phyloP scores from a whole-genome alignment of 2,329 filamentous ascomycete species.

The Aphanocladium album region DNA sequence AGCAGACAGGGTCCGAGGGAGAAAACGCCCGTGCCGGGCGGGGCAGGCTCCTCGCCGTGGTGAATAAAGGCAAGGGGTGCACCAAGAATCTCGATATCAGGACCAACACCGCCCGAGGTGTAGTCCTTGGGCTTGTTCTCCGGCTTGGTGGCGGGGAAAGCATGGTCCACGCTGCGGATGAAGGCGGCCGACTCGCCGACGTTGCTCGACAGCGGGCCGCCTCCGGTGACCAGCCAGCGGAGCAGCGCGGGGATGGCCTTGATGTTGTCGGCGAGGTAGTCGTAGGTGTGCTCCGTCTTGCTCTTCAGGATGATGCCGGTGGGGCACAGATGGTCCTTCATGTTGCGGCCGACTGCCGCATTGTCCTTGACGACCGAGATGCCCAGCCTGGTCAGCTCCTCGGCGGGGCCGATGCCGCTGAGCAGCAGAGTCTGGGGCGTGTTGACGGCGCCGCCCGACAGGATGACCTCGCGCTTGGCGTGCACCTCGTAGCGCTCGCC shows the following conservation, averaged over 20 bases:
- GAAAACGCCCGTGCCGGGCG: constrained; percentile 10
- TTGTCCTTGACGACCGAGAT: constrained; percentile 51
- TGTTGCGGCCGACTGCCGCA: constrained; percentile 57
- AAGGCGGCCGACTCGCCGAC: constrained; percentile 17
- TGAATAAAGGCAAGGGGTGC: constrained; percentile 17
- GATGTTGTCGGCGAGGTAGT: constrained; percentile 15
- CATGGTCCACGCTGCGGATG: constrained; percentile 16
- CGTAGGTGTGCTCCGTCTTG: constrained; percentile 14
- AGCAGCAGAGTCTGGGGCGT: constrained; percentile 40
- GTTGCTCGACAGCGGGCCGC: constrained; percentile 18
- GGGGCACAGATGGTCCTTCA: constrained; percentile 23
- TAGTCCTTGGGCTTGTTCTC: constrained; percentile 15
- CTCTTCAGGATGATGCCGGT: constrained; percentile 15
- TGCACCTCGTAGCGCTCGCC: constrained; percentile 20
- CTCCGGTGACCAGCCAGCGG: constrained; percentile 16
- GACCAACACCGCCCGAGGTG: constrained; percentile 15
- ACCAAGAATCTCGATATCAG: constrained; percentile 17
- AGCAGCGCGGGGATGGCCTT: constrained; percentile 16
- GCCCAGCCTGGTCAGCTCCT: constrained; percentile 32
- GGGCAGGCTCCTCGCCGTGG: constrained; percentile 17
- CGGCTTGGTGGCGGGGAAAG: neutral
- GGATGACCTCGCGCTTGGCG: constrained; percentile 39
- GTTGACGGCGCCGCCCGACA: constrained; percentile 41
- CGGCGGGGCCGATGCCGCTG: constrained; percentile 36
- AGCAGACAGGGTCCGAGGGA: constrained; percentile 14